Base-by-base conservation (phyloP, 805 yeast genomes). In the Sugiyamaella smithiae region DNA sequence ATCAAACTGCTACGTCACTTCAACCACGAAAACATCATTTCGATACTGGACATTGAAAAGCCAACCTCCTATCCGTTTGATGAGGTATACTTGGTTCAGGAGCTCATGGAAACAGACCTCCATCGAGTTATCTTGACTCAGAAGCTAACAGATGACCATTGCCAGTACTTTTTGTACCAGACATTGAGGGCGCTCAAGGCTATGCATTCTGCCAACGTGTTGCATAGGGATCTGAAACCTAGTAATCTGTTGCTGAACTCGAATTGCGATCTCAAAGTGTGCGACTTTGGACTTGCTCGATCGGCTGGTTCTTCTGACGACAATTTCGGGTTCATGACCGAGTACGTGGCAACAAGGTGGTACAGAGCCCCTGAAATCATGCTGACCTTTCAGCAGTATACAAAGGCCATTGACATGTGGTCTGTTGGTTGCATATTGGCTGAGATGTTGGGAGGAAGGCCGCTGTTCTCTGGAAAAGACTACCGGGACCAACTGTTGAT, bases 41-140 rank as follows among this genome's bases (percentile, higher is more conserved):
- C 90, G 45, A 84, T 91, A 12, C 76, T 90, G 60, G 97, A 93
- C 59, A 84, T 91, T 45, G 97, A 90, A 67, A 76, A 84, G 56
- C 98, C 98, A 0, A 74, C 77, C 36, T 76, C 78, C 50, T 91
- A 87, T 29, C 68, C 78, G 43, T 88, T 91, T 65, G 78, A 81
- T 54, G 97, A 90, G 62, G 96, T 91, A 23, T 91, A 91, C 66
- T 73, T 91, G 40, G 86, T 67, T 32, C 70, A 67, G 58, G 99
- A 91, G 68, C 75, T 91, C 58, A 93, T 93, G 98, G 98, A 93
- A 66, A 91, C 98, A 67, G 99, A 93, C 67, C 82, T 93, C 88
- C 96, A 91, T 67, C 96, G 91, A 63, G 93, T 93, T 59, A 91
- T 93, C 54, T 78, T 95, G 56, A 85, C 96, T 16, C 98, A 91